Base-by-base conservation (phyloP, 495 filamentous ascomycete genomes). In the Talaromyces nanjingensis region DNA sequence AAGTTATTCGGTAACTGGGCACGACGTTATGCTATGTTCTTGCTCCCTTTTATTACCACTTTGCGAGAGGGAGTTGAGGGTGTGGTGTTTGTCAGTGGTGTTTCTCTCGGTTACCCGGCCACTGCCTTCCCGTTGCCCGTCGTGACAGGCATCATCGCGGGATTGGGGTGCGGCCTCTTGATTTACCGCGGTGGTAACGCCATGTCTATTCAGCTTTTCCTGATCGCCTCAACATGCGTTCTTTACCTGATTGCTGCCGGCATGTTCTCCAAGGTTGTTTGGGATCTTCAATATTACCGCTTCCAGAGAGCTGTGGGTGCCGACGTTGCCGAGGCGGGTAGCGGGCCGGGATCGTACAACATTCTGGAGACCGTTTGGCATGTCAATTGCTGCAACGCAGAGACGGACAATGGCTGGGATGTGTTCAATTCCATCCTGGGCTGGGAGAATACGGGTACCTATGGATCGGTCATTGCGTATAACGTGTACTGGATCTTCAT, bases 371-470 rank as follows among this genome's bases (percentile, higher is more conserved):
- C 86, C 56, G 91, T 97, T 3, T 97, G 93, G 93, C 93, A 97
- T 70, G 86, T 96, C 58, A 96, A 96, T 69, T 96, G 90, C 78
- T 96, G 91, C 73, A 93, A 83, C 62, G 86, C 92, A 0, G 73
- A 79, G 22, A 90, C 89, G 34, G 91, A 90, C 18, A 85, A 84
- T 53, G 91, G 91, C 25, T 97, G 93, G 93, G 92, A 91, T 53
- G 84, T 97, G 70, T 96, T 97, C 80, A 96, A 93, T 65, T 86
- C 90, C 18, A 75, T 87, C 12, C 66, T 83, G 8, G 93, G 93
- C 24, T 97, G 93, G 93, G 84, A 86, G 63, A 96, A 97, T 74
- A 90, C 89, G 0, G 93, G 91, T 1, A 93, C 91, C 0, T 91
- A 93, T 63, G 90, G 81, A 7, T 81, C 79, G 0, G 89, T 94